Evolutionary conservation across 164 flowering plant genomes (phyloP), one percentile per base, ranked within the genome.

Genomic region (Macadamia integrifolia): DNA sequence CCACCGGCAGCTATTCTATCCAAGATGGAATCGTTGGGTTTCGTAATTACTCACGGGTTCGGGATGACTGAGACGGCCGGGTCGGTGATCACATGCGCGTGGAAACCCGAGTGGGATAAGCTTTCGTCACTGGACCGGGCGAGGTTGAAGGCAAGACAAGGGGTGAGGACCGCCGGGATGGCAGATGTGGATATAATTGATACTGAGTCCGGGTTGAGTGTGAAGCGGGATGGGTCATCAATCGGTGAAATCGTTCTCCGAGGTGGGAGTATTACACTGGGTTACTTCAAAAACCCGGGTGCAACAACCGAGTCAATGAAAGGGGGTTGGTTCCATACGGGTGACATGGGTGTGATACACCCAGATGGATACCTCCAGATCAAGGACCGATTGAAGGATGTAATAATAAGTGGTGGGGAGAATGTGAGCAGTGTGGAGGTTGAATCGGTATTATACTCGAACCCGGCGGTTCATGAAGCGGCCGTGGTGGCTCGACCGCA

Each of bases 1-100:
- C 89, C 89, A 0, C 89, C 89, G 0, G 82, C 87, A 0, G 59
- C 77, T 0, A 76, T 85, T 3, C 78, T 85, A 10, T 18, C 61
- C 8, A 71, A 73, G 13, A 70, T 80, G 12, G 82, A 83, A 66
- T 68, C 78, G 1, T 61, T 79, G 0, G 89, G 89, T 0, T 85
- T 85, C 61, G 9, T 42, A 9, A 81, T 85, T 15, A 73, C 68
- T 42, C 89, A 85, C 48, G 84, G 81, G 58, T 85, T 84, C 58
- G 89, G 89, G 14, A 35, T 85, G 40, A 84, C 89, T 0, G 89
- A 85, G 71, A 82, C 87, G 31, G 83, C 58, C 2, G 89, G 87
- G 3, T 35, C 40, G 3, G 3, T 35, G 5, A 35, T 75, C 18
- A 65, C 77, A 3, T 85, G 89, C 66, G 76, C 82, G 1, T 85